Evolutionary conservation across 495 filamentous ascomycete genomes (phyloP).

Genomic region (Xylaria castorea): DNA sequence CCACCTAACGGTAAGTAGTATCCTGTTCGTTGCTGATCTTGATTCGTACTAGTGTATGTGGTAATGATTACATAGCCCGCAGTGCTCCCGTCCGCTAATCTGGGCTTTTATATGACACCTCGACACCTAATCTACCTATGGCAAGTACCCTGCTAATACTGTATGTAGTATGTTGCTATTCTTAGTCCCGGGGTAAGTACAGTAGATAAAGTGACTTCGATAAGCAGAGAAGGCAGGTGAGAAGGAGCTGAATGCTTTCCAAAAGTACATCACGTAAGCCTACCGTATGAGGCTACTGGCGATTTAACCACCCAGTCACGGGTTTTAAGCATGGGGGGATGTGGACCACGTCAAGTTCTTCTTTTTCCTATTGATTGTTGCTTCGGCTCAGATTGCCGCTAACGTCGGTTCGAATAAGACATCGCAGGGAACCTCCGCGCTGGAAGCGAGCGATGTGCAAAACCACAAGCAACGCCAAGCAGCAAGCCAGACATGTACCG

Average conservation of each 20-base stretch:
- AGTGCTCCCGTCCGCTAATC: conserved; percentile 9
- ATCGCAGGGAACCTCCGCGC: background rate
- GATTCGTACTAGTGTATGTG: conserved; percentile 5
- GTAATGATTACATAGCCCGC: background rate
- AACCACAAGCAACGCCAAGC: conserved; percentile 10
- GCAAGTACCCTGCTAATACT: background rate
- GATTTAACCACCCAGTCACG: background rate
- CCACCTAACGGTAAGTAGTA: conserved; percentile 10
- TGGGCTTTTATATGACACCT: background rate
- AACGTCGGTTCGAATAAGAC: background rate
- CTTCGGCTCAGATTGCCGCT: conserved; percentile 7
- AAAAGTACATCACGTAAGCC: conserved; percentile 12
- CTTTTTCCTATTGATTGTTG: background rate
- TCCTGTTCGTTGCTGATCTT: background rate
- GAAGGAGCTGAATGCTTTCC: conserved; percentile 10
- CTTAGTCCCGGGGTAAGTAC: background rate
- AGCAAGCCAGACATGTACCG: conserved; percentile 15
- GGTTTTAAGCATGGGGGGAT: background rate
- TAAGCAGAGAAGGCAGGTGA: background rate
- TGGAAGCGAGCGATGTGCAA: conserved; percentile 5
- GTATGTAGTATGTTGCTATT: background rate
- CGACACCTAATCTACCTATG: background rate
- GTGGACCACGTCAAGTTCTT: background rate
- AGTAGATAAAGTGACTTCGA: background rate
- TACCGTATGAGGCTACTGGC: conserved; percentile 1